Base-by-base conservation (phyloP, 768 basidiomycete species). In the Russula foetens region DNA sequence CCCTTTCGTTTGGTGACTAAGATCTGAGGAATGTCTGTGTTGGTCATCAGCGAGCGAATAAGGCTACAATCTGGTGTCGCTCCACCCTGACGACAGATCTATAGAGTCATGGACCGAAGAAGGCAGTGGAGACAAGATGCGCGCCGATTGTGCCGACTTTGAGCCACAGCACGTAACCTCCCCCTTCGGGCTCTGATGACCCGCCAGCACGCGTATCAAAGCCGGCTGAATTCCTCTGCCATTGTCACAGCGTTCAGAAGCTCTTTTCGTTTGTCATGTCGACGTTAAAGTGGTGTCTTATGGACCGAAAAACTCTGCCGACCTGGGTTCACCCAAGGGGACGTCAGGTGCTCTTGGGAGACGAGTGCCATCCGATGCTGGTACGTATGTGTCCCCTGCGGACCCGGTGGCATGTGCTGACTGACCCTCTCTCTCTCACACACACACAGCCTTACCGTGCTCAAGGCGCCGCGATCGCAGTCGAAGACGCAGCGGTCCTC, bases 351-450 rank as follows among this genome's bases (percentile, higher is more conserved):
- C 69, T 77, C 17, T 67, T 77, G 35, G 76, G 76, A 15, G 76
- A 77, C 55, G 60, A 76, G 0, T 77, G 76, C 63, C 76, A 77
- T 58, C 76, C 76, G 9, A 77, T 77, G 76, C 71, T 77, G 4
- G 73, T 74, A 61, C 48, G 72, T 12, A n/a, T n/a, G n/a, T n/a
- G n/a, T n/a, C n/a, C n/a, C n/a, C n/a, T n/a, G n/a, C n/a, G n/a
- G n/a, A n/a, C n/a, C n/a, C n/a, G n/a, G n/a, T n/a, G n/a, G n/a
- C n/a, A n/a, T n/a, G n/a, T n/a, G n/a, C n/a, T n/a, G n/a, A n/a
- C n/a, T n/a, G n/a, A n/a, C n/a, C n/a, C n/a, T n/a, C n/a, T n/a
- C n/a, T n/a, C n/a, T n/a, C n/a, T n/a, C n/a, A n/a, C n/a, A n/a
- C n/a, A n/a, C n/a, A n/a, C n/a, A n/a, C n/a, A n/a, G n/a, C n/a